Base-by-base conservation (phyloP, 129 eudicot genomes). In the Sambucus nigra region DNA sequence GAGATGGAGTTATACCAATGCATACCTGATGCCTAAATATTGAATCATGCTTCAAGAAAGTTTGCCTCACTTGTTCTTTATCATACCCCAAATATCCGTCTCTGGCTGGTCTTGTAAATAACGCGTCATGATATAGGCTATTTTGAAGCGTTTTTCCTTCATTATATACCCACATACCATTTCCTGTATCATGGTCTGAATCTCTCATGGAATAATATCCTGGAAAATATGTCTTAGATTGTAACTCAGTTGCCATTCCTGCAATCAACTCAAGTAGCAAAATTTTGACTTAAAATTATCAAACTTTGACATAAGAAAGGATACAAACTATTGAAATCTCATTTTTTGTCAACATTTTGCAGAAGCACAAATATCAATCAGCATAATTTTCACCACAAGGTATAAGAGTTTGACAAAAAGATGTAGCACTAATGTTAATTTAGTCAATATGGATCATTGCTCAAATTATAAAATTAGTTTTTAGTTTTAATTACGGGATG, bases 231-330 rank as follows among this genome's bases (percentile, higher is more conserved):
- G 79, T 41, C 73, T 75, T 76, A 32, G 80, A 65, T 65, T 79
- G 87, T 24, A 86, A 57, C 67, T 86, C 55, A 22, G 88, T 76
- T 44, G 80, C 93, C 95, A 86, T 86, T 76, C 62, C 95, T 82
- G 68, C 59, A 69, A 81, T 42, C 52, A 75, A 51, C 63, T 54
- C 47, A 65, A 51, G 31, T 22, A 60, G 49, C 60, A 53, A 15
- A 21, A 7, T 18, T 26, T 13, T 44, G 64, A 41, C 23, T 2
- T 28, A 9, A 27, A 27, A 28, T n/a, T n/a, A 1, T 4, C 15
- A 19, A 14, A 0, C 33, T 4, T 11, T 1, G 47, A 16, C 22
- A 27, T 23, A 23, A 25, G 24, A 15, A 11, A 39, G n/a, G 23
- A 12, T 21, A 13, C 15, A 57, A 57, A 49, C 35, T 20, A 5